Evolutionary conservation across 2,329 filamentous ascomycete species (phyloP), one percentile per base, ranked within the genome.

Genomic region (Tolypocladium tundrense): DNA sequence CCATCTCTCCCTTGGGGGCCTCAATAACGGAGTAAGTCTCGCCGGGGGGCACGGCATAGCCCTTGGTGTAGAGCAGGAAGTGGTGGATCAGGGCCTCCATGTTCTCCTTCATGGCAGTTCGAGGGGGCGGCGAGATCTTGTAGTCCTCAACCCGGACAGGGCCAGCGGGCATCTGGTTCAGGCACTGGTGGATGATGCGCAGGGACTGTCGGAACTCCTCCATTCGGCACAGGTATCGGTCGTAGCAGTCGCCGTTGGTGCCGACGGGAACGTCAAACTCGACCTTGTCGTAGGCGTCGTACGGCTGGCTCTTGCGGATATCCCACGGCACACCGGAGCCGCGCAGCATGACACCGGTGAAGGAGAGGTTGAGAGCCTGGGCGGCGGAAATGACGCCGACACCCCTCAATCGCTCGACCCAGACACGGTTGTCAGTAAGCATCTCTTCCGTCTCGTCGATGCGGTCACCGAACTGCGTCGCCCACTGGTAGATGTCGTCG

Each of bases 1-100:
- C 94, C 94, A 99, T 99, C 80, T 99, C 94, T 68, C 94, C 94
- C 87, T 99, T 99, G 60, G 94, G 94, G n/a, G 95, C 94, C 81
- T 99, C 94, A 64, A 99, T 99, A 61, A 88, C 93, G 53, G 88
- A 92, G 81, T 99, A 99, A 7, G 94, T 99, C 81, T 99, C 94
- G 62, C 94, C 95, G 9, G 95, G 94, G 50, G 94, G 94, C 4
- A 99, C 94, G 51, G 91, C 84, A 76, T 99, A 99, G 60, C 94
- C 94, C 84, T 99, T 99, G 74, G 92, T 97, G 81, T 93, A 99
- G 57, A 99, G 86, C 64, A 99, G 79, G 83, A 99, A 99, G 81
- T 99, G 94, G 79, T 99, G 94, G 72, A 99, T 99, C 50, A 99
- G 84, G 43, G 94, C 92, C 79, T 99, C 94, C 95, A 99, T 99